Evolutionary conservation across 768 basidiomycete species (phyloP).

Genomic region (Mycena amicta): DNA sequence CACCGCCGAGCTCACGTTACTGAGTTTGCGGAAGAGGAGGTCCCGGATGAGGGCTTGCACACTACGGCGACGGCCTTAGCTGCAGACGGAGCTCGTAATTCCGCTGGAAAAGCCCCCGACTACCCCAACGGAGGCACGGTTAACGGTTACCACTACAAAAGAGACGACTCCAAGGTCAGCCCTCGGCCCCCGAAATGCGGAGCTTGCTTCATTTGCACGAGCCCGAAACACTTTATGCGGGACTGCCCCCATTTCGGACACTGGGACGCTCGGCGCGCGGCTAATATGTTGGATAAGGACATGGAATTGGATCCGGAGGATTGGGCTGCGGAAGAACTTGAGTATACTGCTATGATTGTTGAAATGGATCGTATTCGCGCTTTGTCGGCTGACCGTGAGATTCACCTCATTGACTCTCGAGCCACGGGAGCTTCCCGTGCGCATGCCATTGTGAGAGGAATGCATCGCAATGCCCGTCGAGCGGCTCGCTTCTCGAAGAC

Average conservation of each 20-base stretch:
- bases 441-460: background rate
- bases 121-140: slow-evolving; percentile 12
- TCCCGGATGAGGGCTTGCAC: too few relatives aligned
- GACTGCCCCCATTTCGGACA: slow-evolving; percentile 26
- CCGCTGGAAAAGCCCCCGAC: background rate
- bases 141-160: background rate
- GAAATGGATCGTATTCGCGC: background rate
- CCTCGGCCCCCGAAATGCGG: background rate
- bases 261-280: slow-evolving; percentile 14
- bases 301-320: slow-evolving; percentile 5
- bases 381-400: background rate
- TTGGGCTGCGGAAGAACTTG: slow-evolving; percentile 5
- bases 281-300: slow-evolving; percentile 3
- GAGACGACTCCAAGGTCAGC: slow-evolving; percentile 6
- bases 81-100: background rate
- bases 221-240: slow-evolving; percentile 21
- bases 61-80: background rate
- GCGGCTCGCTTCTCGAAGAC: background rate
- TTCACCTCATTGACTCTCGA: background rate
- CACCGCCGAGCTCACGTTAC: too few relatives aligned
- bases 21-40: too few relatives aligned
- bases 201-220: slow-evolving; percentile 25
- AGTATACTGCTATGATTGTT: slow-evolving; percentile 10
- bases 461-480: background rate
- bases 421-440: background rate